phyloP scores from a whole-genome alignment of 176 grass and related monocot genomes.

The Oryza nivara region DNA sequence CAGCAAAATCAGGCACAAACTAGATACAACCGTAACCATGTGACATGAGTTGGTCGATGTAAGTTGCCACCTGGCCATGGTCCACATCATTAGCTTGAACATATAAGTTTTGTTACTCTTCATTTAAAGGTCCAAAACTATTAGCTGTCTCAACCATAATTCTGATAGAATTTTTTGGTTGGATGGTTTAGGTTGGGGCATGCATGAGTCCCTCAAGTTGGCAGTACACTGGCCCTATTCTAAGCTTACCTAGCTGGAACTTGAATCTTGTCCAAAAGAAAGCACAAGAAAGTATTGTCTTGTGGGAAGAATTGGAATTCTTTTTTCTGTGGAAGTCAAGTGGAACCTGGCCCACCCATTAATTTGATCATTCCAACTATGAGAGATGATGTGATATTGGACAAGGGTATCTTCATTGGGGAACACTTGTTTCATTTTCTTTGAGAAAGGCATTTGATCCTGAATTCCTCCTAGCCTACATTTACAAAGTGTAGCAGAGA shows the following conservation, averaged over 20 bases:
- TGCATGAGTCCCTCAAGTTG: constrained; percentile 21
- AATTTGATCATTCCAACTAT: constrained; percentile 16
- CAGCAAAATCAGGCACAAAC: not conserved
- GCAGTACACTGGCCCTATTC: not conserved
- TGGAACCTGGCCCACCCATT: constrained; percentile 1
- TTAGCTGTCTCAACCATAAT: constrained; percentile 47
- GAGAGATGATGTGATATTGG: constrained; percentile 28
- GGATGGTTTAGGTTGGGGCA: not conserved
- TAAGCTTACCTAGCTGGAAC: constrained; percentile 19
- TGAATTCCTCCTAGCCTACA: constrained; percentile 21
- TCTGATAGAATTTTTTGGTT: constrained; percentile 31
- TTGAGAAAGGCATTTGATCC: constrained; percentile 39
- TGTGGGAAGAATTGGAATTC: not conserved
- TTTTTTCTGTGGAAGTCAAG: constrained; percentile 33
- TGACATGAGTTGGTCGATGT: constrained; percentile 11
- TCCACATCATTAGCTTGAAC: constrained; percentile 9
- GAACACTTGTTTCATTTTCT: constrained; percentile 32
- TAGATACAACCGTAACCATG: not conserved
- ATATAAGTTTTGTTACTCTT: not conserved
- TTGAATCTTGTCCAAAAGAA: not conserved
- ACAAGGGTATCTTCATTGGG: constrained; percentile 45
- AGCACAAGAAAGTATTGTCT: not conserved
- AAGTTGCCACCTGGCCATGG: constrained; percentile 10
- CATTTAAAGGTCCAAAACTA: constrained; percentile 34
- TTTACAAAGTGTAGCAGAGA: constrained; percentile 17